phyloP scores from a whole-genome alignment of 345 rosid species.

The Garcia nutans region DNA sequence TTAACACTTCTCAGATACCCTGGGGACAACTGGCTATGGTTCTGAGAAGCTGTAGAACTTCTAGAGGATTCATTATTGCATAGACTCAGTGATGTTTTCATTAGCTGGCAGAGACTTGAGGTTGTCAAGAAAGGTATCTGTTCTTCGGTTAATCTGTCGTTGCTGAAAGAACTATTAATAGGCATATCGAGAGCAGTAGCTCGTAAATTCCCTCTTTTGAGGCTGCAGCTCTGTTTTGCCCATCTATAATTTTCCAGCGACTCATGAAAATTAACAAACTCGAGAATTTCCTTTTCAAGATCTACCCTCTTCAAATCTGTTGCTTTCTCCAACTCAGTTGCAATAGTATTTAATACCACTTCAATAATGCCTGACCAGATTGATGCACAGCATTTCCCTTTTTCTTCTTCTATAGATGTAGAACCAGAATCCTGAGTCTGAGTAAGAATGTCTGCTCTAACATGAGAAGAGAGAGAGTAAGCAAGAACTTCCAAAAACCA shows the following conservation, averaged over 20 bases:
- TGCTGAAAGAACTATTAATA: slow-evolving; percentile 34
- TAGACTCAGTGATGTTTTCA: slow-evolving; percentile 39
- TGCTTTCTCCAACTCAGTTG: slow-evolving; percentile 59
- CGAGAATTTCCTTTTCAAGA: slow-evolving; percentile 59
- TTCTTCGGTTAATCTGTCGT: slow-evolving; percentile 36
- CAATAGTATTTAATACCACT: slow-evolving; percentile 57
- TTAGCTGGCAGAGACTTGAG: slow-evolving; percentile 63
- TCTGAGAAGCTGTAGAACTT: slow-evolving; percentile 42
- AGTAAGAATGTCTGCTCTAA: slow-evolving; percentile 60
- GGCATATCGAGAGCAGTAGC: slow-evolving; percentile 32
- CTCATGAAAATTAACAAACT: slow-evolving; percentile 47
- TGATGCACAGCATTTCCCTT: slow-evolving; percentile 47
- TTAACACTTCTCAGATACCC: slow-evolving; percentile 39
- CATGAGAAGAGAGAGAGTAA: slow-evolving; percentile 27
- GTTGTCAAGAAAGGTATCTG: slow-evolving; percentile 57
- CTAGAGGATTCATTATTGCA: slow-evolving; percentile 30
- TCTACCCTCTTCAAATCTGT: slow-evolving; percentile 43
- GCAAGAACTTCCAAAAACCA: slow-evolving; percentile 13
- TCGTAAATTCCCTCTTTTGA: slow-evolving; percentile 44
- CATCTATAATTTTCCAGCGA: slow-evolving; percentile 43
- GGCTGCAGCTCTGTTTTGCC: slow-evolving; percentile 44
- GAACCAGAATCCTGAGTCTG: slow-evolving; percentile 48
- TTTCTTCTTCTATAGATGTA: slow-evolving; percentile 50
- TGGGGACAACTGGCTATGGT: slow-evolving; percentile 47
- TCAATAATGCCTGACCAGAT: slow-evolving; percentile 57